Conservation (phyloP, 768 basidiomycete species). For the Boletales sp. region DNA sequence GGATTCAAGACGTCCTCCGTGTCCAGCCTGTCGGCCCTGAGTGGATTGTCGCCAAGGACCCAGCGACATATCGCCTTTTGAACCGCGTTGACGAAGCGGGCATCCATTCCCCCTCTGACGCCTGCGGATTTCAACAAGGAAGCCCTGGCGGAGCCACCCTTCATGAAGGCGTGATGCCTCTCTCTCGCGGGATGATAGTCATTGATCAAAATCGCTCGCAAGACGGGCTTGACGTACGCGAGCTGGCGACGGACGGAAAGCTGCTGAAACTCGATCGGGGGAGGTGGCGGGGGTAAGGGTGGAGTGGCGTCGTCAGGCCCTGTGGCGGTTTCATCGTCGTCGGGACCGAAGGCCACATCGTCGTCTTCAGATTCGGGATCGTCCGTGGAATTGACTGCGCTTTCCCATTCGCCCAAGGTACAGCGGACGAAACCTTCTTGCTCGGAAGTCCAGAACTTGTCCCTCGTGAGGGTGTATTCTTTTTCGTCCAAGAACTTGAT, state of each 20-base stretch:
- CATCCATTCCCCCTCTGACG: conserved; percentile 36
- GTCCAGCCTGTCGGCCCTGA: conserved; percentile 10
- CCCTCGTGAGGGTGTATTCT: conserved; percentile 39
- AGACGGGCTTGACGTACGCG: conserved; percentile 59
- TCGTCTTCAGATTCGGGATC: conserved; percentile 30
- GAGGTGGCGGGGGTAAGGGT: conserved; percentile 35
- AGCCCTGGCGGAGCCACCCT: conserved; percentile 49
- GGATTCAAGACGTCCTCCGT: background rate
- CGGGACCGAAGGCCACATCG: conserved; percentile 20
- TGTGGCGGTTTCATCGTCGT: conserved; percentile 35
- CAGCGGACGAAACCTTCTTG: conserved; percentile 64
- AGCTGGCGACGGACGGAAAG: conserved; percentile 58
- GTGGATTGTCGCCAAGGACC: conserved; percentile 20
- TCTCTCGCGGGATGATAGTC: conserved; percentile 49
- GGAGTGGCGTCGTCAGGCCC: conserved; percentile 4
- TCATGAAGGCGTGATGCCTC: conserved; percentile 54
- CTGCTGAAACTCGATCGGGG: conserved; percentile 45
- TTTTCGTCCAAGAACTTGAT: conserved; percentile 58
- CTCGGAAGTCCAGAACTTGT: conserved; percentile 54
- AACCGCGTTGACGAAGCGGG: conserved; percentile 36
- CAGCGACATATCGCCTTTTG: conserved; percentile 28
- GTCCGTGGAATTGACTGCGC: conserved; percentile 31
- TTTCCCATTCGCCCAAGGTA: conserved; percentile 57
- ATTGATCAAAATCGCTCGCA: conserved; percentile 56
- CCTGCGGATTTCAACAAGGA: conserved; percentile 30